A percentile compares a stretch with the other conserved stretches of the same genome.
These are phyloP conservation scores for Calonectria pseudoturangicola DNA, from an alignment of 2,329 filamentous ascomycete genomes.

Conservation along the genomic window DNA sequence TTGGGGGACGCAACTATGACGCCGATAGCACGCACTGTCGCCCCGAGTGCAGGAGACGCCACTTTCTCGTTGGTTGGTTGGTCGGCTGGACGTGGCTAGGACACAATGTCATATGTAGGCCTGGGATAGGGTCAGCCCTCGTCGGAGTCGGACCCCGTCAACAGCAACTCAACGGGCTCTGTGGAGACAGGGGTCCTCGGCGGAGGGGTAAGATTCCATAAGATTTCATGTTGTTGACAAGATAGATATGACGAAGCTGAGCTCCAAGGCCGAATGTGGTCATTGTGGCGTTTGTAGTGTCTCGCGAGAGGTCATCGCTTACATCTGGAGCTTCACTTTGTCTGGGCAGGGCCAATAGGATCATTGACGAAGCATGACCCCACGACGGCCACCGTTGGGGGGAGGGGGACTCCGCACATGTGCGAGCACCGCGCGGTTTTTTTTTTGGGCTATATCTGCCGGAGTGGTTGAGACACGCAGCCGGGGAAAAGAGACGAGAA, in stretches of 20 bases:
- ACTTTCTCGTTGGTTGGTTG: neutral
- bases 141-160: neutral
- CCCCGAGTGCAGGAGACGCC: neutral
- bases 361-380: neutral
- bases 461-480: neutral
- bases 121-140: neutral
- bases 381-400: neutral
- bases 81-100: neutral
- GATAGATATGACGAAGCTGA: slow-evolving; percentile 21
- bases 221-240: neutral
- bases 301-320: slow-evolving; percentile 22
- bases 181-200: neutral
- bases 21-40: neutral
- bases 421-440: neutral
- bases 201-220: neutral
- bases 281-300: slow-evolving; percentile 26
- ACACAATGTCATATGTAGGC: neutral
- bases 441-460: neutral
- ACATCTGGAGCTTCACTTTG: slow-evolving; percentile 18
- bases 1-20: slow-evolving; percentile 18
- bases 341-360: neutral
- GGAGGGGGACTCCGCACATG: neutral
- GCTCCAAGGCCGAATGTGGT: neutral
- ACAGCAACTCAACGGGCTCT: neutral
- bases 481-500: slow-evolving; percentile 3